phyloP scores from a whole-genome alignment of 768 basidiomycete genomes.

The Floccularia luteovirens region DNA sequence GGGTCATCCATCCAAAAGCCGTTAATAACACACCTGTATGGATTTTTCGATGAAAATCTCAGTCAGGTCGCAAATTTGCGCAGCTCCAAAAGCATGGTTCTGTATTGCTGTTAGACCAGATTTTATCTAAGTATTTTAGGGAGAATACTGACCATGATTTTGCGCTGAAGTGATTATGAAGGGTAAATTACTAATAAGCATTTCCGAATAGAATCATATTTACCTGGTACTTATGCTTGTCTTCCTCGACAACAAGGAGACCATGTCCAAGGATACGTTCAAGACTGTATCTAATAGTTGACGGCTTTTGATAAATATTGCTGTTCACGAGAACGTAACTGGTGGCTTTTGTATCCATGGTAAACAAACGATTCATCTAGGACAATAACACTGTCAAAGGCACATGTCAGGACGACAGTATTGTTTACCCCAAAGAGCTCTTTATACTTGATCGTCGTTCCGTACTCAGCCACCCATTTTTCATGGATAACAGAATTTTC shows the following conservation, averaged over 20 bases:
- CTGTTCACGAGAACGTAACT: constrained; percentile 55
- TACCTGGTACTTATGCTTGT: constrained; percentile 40
- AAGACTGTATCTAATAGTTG: constrained; percentile 25
- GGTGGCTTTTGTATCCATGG: constrained; percentile 54
- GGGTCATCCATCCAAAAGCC: not conserved
- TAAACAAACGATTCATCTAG: constrained; percentile 37
- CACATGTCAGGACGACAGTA: too few species aligned
- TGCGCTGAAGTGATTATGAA: constrained; percentile 19
- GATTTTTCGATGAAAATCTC: constrained; percentile 52
- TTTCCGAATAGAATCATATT: not conserved
- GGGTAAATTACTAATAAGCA: not conserved
- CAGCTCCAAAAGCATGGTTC: constrained; percentile 63
- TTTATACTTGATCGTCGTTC: constrained; percentile 35
- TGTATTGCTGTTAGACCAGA: constrained; percentile 13
- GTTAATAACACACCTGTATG: constrained; percentile 21
- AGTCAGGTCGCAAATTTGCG: constrained; percentile 50
- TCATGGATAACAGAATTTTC: constrained; percentile 31
- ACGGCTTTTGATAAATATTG: constrained; percentile 50
- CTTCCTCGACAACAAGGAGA: constrained; percentile 41
- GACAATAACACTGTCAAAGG: not conserved
- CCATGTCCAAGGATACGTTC: constrained; percentile 36
- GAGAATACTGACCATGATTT: constrained; percentile 28
- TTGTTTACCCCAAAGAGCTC: constrained; percentile 36
- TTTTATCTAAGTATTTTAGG: too few species aligned
- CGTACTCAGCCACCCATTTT: constrained; percentile 43